A percentile compares a stretch with the other conserved stretches of the same genome.
These are phyloP conservation scores for Ramaria sp. DNA, from an alignment of 768 basidiomycete species.

Conservation along the genomic window DNA sequence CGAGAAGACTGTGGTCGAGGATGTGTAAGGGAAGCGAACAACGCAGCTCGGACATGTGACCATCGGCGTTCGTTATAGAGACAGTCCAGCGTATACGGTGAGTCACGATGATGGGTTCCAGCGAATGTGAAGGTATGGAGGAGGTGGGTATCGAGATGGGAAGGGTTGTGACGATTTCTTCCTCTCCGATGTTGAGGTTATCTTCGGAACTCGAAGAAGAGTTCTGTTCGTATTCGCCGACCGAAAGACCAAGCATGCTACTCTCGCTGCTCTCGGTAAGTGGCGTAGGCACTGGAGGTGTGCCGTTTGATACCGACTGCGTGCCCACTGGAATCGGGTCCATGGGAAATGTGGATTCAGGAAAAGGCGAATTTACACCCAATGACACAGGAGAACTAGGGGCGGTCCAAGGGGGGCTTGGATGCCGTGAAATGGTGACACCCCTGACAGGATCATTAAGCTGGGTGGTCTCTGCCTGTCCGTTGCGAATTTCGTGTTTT, in stretches of 20 bases:
- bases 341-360: neutral
- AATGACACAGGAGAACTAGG: neutral
- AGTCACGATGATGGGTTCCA: constrained; percentile 64
- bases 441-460: neutral
- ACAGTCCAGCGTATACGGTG: constrained; percentile 81
- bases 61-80: constrained; percentile 75
- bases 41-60: constrained; percentile 88
- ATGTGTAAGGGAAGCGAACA: constrained; percentile 87
- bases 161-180: constrained; percentile 44
- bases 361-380: neutral
- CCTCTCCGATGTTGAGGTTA: constrained; percentile 21
- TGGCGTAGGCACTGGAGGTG: neutral
- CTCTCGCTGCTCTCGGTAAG: neutral
- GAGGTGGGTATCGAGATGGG: constrained; percentile 48
- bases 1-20: constrained; percentile 59
- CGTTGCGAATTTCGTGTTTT: constrained; percentile 60
- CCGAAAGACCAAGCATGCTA: neutral
- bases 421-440: constrained; percentile 2
- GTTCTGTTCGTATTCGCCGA: neutral
- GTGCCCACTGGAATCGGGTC: neutral
- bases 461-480: constrained; percentile 33
- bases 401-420: constrained; percentile 7
- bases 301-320: neutral
- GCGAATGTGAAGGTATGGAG: constrained; percentile 56
- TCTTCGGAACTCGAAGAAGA: constrained; percentile 3